Evolutionary conservation across 2,329 filamentous ascomycete genomes (phyloP).

Genomic region (Penicillium decumbens): DNA sequence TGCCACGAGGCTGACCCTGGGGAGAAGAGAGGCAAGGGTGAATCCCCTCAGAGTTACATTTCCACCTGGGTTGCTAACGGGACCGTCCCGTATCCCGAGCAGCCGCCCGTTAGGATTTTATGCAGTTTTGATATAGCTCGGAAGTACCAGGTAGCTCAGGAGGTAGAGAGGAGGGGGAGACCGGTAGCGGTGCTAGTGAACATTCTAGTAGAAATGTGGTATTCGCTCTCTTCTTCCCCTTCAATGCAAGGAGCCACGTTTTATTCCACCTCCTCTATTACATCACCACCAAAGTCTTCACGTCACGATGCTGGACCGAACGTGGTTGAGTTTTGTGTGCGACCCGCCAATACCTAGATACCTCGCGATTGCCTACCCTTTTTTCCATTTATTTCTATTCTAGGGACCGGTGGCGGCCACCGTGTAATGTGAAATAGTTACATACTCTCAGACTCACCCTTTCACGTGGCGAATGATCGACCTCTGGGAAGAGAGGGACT

Average conservation of each 20-base stretch:
- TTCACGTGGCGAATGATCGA: constrained; percentile 16
- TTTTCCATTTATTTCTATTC: neutral
- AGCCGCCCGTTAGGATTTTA: neutral
- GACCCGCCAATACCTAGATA: neutral
- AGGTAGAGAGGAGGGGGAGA: too few species aligned
- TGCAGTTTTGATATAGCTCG: neutral
- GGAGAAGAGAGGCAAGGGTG: constrained; percentile 10
- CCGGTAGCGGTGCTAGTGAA: too few species aligned
- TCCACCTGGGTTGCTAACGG: neutral
- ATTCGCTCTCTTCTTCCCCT: neutral
- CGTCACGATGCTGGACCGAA: constrained; percentile 7
- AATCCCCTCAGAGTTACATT: constrained; percentile 15
- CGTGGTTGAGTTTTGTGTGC: constrained; percentile 6
- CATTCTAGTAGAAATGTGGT: too few species aligned
- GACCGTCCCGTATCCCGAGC: neutral
- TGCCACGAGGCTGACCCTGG: constrained; percentile 29
- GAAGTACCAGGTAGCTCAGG: too few species aligned
- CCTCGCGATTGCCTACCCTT: neutral
- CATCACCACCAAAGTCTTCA: constrained; percentile 14
- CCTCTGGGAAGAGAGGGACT: constrained; percentile 3
- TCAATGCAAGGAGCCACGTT: constrained; percentile 5
- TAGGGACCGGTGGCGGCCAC: neutral
- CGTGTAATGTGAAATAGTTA: neutral
- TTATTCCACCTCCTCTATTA: constrained; percentile 3
- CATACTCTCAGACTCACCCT: neutral